Evolutionary conservation across 768 basidiomycete species (phyloP).

Genomic region (Mycena indigotica): DNA sequence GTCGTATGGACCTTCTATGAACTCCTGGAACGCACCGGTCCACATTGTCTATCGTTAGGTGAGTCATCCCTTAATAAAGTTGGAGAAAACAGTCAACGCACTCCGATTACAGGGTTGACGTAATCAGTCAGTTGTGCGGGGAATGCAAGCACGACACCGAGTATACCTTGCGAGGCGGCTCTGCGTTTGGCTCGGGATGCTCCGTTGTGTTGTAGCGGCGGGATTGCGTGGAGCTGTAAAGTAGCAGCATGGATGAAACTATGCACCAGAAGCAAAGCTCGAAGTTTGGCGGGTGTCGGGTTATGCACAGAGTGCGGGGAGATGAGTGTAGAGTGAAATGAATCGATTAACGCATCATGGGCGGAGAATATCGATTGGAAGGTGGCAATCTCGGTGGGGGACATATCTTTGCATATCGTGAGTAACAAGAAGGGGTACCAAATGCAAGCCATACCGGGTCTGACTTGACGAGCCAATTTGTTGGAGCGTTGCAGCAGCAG

Average conservation of each 20-base stretch:
- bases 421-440: neutral
- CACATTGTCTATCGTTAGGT: neutral
- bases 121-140: slow-evolving; percentile 18
- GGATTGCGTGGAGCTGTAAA: slow-evolving; percentile 35
- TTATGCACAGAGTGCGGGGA: slow-evolving; percentile 4
- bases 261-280: slow-evolving; percentile 31
- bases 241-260: slow-evolving; percentile 36
- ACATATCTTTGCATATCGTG: neutral
- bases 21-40: neutral
- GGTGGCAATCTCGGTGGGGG: neutral
- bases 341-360: slow-evolving; percentile 27
- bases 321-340: slow-evolving; percentile 18
- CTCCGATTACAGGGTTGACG: slow-evolving; percentile 31
- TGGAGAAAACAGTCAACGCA: slow-evolving; percentile 14
- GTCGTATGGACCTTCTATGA: neutral
- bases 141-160: slow-evolving; percentile 17
- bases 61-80: neutral
- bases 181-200: slow-evolving; percentile 24
- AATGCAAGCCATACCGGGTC: slow-evolving; percentile 27
- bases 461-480: slow-evolving; percentile 29
- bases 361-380: slow-evolving; percentile 17
- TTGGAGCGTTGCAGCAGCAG: slow-evolving; percentile 39
- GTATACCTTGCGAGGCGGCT: slow-evolving; percentile 14
- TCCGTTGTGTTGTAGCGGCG: slow-evolving; percentile 27
- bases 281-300: neutral